Conservation (phyloP, 306 rosid species). For the Sechiopsis laciniata region DNA sequence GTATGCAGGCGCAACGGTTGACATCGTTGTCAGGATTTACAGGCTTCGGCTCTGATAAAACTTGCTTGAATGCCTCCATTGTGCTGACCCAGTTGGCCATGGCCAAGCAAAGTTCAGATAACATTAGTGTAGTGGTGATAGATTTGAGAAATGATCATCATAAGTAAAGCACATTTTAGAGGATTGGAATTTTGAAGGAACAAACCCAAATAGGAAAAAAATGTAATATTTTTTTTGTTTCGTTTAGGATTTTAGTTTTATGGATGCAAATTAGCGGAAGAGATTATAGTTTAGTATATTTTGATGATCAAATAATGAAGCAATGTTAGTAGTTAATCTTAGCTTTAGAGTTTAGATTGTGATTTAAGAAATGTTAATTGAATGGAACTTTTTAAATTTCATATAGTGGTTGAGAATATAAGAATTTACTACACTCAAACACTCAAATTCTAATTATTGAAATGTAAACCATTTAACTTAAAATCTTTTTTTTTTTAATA, state of each 20-base stretch:
- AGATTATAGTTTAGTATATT: neutral
- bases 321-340: neutral
- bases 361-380: neutral
- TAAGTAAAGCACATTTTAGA: neutral
- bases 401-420: no score
- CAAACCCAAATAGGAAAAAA: neutral
- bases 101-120: conserved; percentile 79
- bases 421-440: no score
- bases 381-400: neutral
- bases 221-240: neutral
- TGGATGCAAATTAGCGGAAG: neutral
- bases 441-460: no score
- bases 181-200: neutral
- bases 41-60: conserved; percentile 44
- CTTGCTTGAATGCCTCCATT: conserved; percentile 71
- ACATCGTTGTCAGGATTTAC: conserved; percentile 17
- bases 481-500: no score
- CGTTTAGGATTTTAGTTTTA: neutral
- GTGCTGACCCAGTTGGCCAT: conserved; percentile 77
- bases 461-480: no score
- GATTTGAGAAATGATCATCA: conserved; percentile 49
- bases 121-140: conserved; percentile 77
- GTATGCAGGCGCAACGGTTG: conserved; percentile 43
- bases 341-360: neutral
- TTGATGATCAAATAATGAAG: neutral